A percentile compares a stretch with the other conserved stretches of the same genome.
Conservation (phyloP, 805 yeast species). For the Trichomonascus vanleenenianus region DNA sequence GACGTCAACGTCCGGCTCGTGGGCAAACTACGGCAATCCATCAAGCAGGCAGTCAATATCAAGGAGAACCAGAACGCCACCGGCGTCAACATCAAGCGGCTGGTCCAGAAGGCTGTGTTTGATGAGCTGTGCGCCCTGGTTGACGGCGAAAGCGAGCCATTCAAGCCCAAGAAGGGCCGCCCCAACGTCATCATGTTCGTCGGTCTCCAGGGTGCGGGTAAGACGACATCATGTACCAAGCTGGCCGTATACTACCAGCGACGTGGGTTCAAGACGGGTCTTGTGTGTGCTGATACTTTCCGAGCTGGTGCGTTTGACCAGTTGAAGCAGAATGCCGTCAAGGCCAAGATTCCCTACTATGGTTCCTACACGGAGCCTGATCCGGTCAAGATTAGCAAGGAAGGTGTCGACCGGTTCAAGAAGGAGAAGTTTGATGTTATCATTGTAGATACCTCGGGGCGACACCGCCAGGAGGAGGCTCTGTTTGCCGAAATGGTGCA, state of each 20-base stretch:
- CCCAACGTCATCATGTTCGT: constrained; percentile 90
- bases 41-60: constrained; percentile 49
- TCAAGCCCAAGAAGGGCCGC: constrained; percentile 79
- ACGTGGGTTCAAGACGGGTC: constrained; percentile 88
- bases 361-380: constrained; percentile 95
- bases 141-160: constrained; percentile 55
- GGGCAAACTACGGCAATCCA: constrained; percentile 62
- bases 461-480: constrained; percentile 92
- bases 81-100: constrained; percentile 61
- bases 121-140: constrained; percentile 86
- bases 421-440: constrained; percentile 87
- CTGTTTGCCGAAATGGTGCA: constrained; percentile 92
- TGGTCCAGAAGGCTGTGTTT: constrained; percentile 84
- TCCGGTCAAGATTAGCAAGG: constrained; percentile 85
- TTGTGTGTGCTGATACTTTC: constrained; percentile 98
- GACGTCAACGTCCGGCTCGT: constrained; percentile 89
- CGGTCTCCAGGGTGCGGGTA: constrained; percentile 98
- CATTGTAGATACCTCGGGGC: constrained; percentile 95
- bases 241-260: constrained; percentile 90
- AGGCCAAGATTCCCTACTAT: constrained; percentile 87
- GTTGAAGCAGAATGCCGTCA: constrained; percentile 92
- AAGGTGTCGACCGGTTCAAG: constrained; percentile 87
- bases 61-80: constrained; percentile 39
- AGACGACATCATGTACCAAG: constrained; percentile 95
- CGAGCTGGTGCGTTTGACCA: constrained; percentile 99